These are phyloP conservation scores for Albatrellus ellisii DNA, from an alignment of 768 basidiomycete species.

Conservation along the genomic window DNA sequence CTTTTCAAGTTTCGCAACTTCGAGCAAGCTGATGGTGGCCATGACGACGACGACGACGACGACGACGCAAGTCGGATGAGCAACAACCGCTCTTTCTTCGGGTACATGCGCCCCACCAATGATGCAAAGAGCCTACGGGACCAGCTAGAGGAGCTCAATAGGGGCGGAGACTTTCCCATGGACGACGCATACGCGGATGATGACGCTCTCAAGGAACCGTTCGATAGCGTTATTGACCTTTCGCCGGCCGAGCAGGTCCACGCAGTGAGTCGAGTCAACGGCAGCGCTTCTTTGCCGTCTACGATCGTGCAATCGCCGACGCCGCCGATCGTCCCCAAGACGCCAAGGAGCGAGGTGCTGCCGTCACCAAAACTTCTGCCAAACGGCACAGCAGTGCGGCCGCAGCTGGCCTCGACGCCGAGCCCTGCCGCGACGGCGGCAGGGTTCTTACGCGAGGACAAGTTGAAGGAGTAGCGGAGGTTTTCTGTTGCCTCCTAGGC, in stretches of 20 bases:
- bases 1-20: slow-evolving; percentile 33
- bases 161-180: slow-evolving; percentile 7
- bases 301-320: slow-evolving; percentile 24
- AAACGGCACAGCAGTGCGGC: slow-evolving; percentile 33
- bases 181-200: slow-evolving; percentile 22
- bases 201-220: slow-evolving; percentile 11
- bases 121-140: slow-evolving; percentile 39
- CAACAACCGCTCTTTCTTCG: slow-evolving; percentile 3
- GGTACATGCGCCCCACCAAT: slow-evolving; percentile 5
- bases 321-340: slow-evolving; percentile 4
- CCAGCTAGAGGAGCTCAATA: slow-evolving; percentile 36
- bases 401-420: slow-evolving; percentile 37
- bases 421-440: slow-evolving; percentile 43
- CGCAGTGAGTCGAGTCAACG: slow-evolving; percentile 14
- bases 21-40: slow-evolving; percentile 47
- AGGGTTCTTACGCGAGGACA: slow-evolving; percentile 56
- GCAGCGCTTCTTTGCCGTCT: slow-evolving; percentile 12
- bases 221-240: slow-evolving; percentile 19
- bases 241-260: slow-evolving; percentile 22
- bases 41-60: slow-evolving; percentile 47
- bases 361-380: slow-evolving; percentile 30
- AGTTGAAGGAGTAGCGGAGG: slow-evolving; percentile 28
- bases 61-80: slow-evolving; percentile 28
- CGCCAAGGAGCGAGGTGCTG: slow-evolving; percentile 31
- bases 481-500: too few species aligned